Conservation (phyloP, 2,329 filamentous ascomycete species). For the Podosphaera fusca region DNA sequence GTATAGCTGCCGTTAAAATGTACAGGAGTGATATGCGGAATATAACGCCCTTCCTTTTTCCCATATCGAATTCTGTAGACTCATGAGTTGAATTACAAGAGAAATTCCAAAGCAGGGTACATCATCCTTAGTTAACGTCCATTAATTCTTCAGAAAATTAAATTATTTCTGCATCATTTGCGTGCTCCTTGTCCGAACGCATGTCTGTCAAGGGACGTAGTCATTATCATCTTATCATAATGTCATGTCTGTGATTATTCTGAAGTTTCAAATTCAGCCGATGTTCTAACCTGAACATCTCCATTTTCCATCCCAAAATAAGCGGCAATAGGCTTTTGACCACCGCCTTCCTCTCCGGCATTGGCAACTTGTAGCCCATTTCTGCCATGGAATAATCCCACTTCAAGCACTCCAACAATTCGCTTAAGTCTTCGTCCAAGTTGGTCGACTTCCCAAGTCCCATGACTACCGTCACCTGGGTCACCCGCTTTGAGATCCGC, state of each 20-base stretch:
- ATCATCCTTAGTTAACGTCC: too few species aligned
- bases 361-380: constrained; percentile 49
- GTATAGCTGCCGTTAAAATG: too few species aligned
- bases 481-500: constrained; percentile 24
- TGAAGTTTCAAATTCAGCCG: constrained; percentile 11
- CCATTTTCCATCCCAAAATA: constrained; percentile 87
- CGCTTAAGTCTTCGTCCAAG: constrained; percentile 54
- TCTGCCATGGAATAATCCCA: constrained; percentile 68
- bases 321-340: constrained; percentile 76
- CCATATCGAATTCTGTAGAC: too few species aligned
- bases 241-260: neutral
- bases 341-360: constrained; percentile 36
- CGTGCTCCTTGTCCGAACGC: too few species aligned
- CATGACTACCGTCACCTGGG: constrained; percentile 31
- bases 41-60: too few species aligned
- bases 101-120: too few species aligned
- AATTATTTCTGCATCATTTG: too few species aligned
- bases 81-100: too few species aligned
- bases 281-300: constrained; percentile 31
- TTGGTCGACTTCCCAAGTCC: constrained; percentile 57
- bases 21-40: too few species aligned
- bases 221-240: too few species aligned
- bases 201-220: too few species aligned
- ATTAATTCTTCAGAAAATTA: too few species aligned
- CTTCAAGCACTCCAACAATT: constrained; percentile 73